phyloP scores from a whole-genome alignment of 192 early-diverging fungal species.

The Paraglomus occultum region DNA sequence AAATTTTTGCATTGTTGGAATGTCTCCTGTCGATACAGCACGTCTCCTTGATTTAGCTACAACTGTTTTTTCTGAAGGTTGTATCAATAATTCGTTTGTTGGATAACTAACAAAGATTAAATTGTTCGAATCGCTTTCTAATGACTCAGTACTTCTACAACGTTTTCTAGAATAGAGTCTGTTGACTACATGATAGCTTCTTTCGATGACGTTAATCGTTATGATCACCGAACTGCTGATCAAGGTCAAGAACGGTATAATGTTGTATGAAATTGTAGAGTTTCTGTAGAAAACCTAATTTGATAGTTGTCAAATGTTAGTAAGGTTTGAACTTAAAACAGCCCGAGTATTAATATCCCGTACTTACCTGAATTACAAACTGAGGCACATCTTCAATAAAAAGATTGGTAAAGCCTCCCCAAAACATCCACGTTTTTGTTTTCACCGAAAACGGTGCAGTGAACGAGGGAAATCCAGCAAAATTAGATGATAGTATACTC shows the following conservation, averaged over 20 bases:
- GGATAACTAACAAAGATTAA: no score
- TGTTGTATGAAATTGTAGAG: background rate
- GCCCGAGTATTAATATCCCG: no score
- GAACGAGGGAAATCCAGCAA: background rate
- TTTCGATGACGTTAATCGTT: background rate
- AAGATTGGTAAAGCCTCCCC: background rate
- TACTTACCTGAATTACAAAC: constrained; percentile 15
- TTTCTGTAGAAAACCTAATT: background rate
- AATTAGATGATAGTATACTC: background rate
- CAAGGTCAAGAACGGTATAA: constrained; percentile 15
- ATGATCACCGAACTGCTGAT: background rate
- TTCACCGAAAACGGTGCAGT: background rate
- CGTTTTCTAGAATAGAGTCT: no score
- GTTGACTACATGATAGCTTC: background rate
- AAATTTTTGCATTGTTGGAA: no score
- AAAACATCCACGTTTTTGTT: background rate
- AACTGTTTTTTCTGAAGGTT: no score
- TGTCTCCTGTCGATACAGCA: no score
- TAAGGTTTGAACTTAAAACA: no score
- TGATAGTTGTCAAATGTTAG: no score
- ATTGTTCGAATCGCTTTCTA: no score
- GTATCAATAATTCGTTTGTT: no score
- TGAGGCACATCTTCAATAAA: constrained; percentile 2
- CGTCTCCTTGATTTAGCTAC: no score
- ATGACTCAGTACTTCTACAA: no score